Evolutionary conservation across 441 rosid genomes (phyloP).

Genomic region (Sinapis alba): DNA sequence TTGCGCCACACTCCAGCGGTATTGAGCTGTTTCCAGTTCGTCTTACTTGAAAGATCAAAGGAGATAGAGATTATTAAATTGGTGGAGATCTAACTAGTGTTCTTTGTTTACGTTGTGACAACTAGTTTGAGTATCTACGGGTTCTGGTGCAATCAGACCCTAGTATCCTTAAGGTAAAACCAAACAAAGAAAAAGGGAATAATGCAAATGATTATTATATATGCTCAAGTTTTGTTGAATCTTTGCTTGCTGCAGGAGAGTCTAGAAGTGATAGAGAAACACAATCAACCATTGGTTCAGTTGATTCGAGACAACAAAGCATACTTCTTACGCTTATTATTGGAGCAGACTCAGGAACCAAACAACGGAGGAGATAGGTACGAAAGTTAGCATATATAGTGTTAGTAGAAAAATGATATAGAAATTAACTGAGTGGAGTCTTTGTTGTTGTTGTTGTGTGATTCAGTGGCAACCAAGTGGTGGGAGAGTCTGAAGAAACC

Average conservation of each 20-base stretch:
- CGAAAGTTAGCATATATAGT: not conserved
- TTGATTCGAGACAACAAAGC: constrained; percentile 40
- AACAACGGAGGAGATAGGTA: not conserved
- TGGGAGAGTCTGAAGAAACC: constrained; percentile 63
- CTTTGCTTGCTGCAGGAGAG: not conserved
- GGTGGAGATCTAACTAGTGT: not conserved
- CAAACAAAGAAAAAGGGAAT: not conserved
- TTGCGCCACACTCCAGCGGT: not conserved
- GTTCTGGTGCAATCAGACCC: not conserved
- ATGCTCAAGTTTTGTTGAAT: not conserved
- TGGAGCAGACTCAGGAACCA: constrained; percentile 42
- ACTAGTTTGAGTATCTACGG: not conserved
- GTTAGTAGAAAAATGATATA: not conserved
- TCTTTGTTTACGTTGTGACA: not conserved
- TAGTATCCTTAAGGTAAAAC: not conserved
- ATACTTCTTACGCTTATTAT: constrained; percentile 45
- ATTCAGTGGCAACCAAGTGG: constrained; percentile 38
- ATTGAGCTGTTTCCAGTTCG: not conserved
- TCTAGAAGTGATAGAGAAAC: constrained; percentile 39
- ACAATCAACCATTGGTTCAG: constrained; percentile 43
- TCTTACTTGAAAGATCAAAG: not conserved
- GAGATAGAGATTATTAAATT: not conserved
- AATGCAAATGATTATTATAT: too few species aligned
- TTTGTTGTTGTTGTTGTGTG: not conserved
- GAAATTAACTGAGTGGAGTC: not conserved